Evolutionary conservation across 257 asterid species (phyloP), one percentile per base, ranked within the genome.

Genomic region (Salvia splendens): DNA sequence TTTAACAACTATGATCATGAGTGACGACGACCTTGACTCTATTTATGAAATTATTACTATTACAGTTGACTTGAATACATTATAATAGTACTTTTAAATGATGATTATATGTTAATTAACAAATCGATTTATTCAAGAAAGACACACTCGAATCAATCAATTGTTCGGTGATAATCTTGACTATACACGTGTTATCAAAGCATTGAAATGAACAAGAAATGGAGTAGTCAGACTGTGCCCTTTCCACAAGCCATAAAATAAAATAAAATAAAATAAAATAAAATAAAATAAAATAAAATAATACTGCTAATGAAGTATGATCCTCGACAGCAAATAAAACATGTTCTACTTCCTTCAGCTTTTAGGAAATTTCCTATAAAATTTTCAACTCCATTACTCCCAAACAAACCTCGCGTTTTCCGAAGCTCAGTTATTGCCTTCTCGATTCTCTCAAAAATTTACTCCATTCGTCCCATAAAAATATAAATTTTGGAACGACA

Each of bases 281-380:
- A n/a, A n/a, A 16, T 52, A 62, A 28, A n/a, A 12, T 15, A 40
- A 58, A 36, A n/a, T 32, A 8, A 43, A 4, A 45, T 15, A 52
- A 12, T 28, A 12, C 10, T 52, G 3, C 3, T 51, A 3, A 8
- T 3, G 36, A 10, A 52, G 9, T 9, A 46, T 20, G 36, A 36
- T 59, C 49, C 14, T 69, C 73, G 76, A 70, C 76, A 70, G 47
- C 14, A 75, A 70, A 49, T 49, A 75, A 38, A 70, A 70, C 76
- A 70, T 75, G 76, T 75, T 15, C 14, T 46, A 33, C 15, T 40
- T 58, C 41, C 24, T n/a, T 67, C 1, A 17, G 49, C 12, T 55
- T 56, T 6, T 35, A 56, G 3, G 36, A 64, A 46, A 66, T 40
- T 36, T 58, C 61, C 61, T 20, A 14, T 15, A n/a, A 16, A 24